Base-by-base conservation (phyloP, 1,139 yeast species). In the Arxiozyma heterogenica region DNA sequence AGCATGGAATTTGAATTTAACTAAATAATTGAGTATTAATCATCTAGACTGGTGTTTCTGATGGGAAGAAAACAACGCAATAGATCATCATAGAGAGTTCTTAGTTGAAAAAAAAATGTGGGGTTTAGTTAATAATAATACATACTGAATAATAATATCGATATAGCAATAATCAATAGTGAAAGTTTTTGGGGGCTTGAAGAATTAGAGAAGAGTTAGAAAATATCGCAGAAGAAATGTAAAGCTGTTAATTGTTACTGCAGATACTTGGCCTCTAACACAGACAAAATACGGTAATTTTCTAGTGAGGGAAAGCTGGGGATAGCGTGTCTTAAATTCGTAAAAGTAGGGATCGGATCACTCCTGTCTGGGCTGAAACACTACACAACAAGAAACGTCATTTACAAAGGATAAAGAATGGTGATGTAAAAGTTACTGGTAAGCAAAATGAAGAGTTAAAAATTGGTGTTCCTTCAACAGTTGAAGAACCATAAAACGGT, bases 401-500 rank as follows among this genome's bases (percentile, higher is more conserved):
- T 27, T 27, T 30, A 30, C 39, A 12, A 15, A 34, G n/a, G n/a
- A 34, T 17, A 30, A 45, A 27, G 23, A 45, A 45, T 27, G 41
- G 41, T 45, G 41, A 45, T 20, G n/a, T 18, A 30, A 45, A 30
- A 45, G 47, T 23, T 45, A 45, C 41, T 38, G 27, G 12, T 8
- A 45, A 45, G 39, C 18, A 45, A 30, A 45, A 30, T 20, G 22
- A 11, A 45, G 17, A 45, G 47, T 30, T 45, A 27, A 45, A 45
- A 45, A 45, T 45, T 45, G 47, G 47, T 45, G n/a, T 53, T 51
- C 42, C n/a, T 47, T 41, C 41, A 30, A 34, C 39, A 47, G 18
- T 44, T 5, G 23, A 50, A 30, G 38, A 20, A 41, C 42, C 27
- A 43, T 20, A 41, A 30, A 51, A 47, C 21, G 41, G 41, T 45